Conservation (phyloP, 768 basidiomycete species). For the Tricholoma flavovirens region DNA sequence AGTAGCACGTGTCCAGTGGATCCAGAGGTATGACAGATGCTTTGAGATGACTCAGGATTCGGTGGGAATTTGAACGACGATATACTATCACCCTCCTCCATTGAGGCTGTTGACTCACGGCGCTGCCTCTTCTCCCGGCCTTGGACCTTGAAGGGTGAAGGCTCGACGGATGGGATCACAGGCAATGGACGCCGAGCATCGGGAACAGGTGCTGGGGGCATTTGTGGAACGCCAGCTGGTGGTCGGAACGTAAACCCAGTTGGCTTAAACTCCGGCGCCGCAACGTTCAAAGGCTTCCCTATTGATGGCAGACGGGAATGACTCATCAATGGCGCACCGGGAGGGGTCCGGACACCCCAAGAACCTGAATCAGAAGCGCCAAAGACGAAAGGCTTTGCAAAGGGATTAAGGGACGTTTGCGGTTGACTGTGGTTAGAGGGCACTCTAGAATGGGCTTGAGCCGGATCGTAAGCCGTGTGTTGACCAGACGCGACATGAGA, state of each 20-base stretch:
- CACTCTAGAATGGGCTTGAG: constrained; percentile 56
- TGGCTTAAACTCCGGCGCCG: constrained; percentile 81
- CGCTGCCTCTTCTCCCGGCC: constrained; percentile 80
- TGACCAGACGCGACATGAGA: constrained; percentile 60
- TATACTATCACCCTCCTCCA: constrained; percentile 61
- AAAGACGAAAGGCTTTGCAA: constrained; percentile 83
- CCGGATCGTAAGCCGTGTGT: constrained; percentile 55
- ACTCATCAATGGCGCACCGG: constrained; percentile 27
- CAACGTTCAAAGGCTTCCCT: constrained; percentile 69
- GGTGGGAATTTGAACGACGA: constrained; percentile 73
- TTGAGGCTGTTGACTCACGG: constrained; percentile 39
- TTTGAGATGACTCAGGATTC: constrained; percentile 42
- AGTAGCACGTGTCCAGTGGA: constrained; percentile 24
- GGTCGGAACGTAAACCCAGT: constrained; percentile 71
- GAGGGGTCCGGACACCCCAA: constrained; percentile 25
- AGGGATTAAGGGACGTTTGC: constrained; percentile 58
- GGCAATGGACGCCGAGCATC: constrained; percentile 24
- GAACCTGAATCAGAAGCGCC: constrained; percentile 35
- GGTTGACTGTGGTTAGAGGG: constrained; percentile 20
- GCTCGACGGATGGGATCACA: constrained; percentile 27
- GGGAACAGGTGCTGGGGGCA: constrained; percentile 34
- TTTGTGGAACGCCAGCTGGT: constrained; percentile 57
- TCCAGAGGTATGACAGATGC: constrained; percentile 32
- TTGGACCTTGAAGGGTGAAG: constrained; percentile 47
- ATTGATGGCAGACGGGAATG: constrained; percentile 44